phyloP scores from a whole-genome alignment of 2,329 filamentous ascomycete genomes.

The Zalaria sp. region DNA sequence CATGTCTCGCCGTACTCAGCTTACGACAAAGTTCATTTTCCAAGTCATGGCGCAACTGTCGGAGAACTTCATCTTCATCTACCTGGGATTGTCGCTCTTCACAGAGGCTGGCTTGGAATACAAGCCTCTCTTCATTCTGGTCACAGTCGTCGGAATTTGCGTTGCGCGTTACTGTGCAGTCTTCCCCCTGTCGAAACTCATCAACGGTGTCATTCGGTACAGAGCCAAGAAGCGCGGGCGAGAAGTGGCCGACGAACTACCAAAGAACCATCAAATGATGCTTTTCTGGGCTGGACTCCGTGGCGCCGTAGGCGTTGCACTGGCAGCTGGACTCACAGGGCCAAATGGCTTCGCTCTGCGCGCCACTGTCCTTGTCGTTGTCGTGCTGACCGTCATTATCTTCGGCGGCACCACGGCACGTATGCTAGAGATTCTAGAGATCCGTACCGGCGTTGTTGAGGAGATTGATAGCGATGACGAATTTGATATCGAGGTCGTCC shows the following conservation, averaged over 20 bases:
- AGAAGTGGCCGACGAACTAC: slow-evolving; percentile 74
- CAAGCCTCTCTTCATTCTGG: slow-evolving; percentile 87
- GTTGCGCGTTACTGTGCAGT: slow-evolving; percentile 86
- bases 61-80: slow-evolving; percentile 99
- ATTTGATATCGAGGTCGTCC: slow-evolving; percentile 75
- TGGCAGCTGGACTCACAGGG: slow-evolving; percentile 77
- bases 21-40: slow-evolving; percentile 96
- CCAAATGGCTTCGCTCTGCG: slow-evolving; percentile 59
- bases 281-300: slow-evolving; percentile 97
- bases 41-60: slow-evolving; percentile 88
- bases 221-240: slow-evolving; percentile 61
- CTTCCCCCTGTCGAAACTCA: slow-evolving; percentile 75
- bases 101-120: slow-evolving; percentile 80
- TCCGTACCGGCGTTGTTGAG: slow-evolving; percentile 88
- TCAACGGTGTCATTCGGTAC: slow-evolving; percentile 89
- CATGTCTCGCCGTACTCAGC: slow-evolving; percentile 93
- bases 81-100: slow-evolving; percentile 86
- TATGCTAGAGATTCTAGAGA: slow-evolving; percentile 96
- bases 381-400: slow-evolving; percentile 95
- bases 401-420: slow-evolving; percentile 94
- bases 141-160: slow-evolving; percentile 84
- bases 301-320: slow-evolving; percentile 86
- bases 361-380: slow-evolving; percentile 92
- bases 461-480: slow-evolving; percentile 97
- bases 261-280: slow-evolving; percentile 97